Percentiles rank a stretch among this genome's conserved stretches.
These are phyloP conservation scores for Fraxinus dipetala DNA, from an alignment of 305 asterid species.

Conservation along the genomic window DNA sequence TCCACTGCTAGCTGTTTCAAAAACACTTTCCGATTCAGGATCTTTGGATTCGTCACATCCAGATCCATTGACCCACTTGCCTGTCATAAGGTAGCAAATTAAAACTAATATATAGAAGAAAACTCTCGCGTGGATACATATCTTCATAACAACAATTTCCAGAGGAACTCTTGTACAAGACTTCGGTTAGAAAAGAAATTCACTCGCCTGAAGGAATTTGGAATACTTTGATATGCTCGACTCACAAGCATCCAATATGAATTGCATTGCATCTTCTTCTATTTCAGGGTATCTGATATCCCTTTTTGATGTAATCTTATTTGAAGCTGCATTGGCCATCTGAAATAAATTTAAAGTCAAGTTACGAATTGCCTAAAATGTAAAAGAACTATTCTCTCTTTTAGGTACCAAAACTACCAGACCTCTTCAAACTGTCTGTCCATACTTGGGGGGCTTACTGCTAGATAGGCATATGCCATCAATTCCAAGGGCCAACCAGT, in stretches of 20 bases:
- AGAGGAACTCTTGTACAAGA: neutral
- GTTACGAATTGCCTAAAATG: neutral
- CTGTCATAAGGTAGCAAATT: slow-evolving; percentile 33
- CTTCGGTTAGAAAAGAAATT: neutral
- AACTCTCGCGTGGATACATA: neutral
- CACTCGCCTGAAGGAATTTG: slow-evolving; percentile 81
- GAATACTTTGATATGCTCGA: slow-evolving; percentile 78
- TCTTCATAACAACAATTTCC: neutral
- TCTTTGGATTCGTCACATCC: slow-evolving; percentile 89
- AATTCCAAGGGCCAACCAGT: slow-evolving; percentile 94
- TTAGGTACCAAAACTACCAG: slow-evolving; percentile 4
- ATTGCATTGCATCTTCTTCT: slow-evolving; percentile 87
- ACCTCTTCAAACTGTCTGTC: slow-evolving; percentile 69
- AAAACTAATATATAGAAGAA: neutral
- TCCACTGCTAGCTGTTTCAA: slow-evolving; percentile 92
- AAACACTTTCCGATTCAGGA: slow-evolving; percentile 74
- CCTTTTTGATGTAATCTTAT: slow-evolving; percentile 57
- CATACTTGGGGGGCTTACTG: slow-evolving; percentile 88
- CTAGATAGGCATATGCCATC: slow-evolving; percentile 93
- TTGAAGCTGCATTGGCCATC: slow-evolving; percentile 95
- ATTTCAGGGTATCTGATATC: slow-evolving; percentile 57
- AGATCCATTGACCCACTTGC: slow-evolving; percentile 88
- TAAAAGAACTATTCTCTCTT: neutral
- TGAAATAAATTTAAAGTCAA: slow-evolving; percentile 20
- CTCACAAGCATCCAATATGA: slow-evolving; percentile 72